A percentile compares a stretch with the other conserved stretches of the same genome.
Evolutionary conservation across 805 yeast species (phyloP).

Genomic region (Wickerhamiella spandovensis): DNA sequence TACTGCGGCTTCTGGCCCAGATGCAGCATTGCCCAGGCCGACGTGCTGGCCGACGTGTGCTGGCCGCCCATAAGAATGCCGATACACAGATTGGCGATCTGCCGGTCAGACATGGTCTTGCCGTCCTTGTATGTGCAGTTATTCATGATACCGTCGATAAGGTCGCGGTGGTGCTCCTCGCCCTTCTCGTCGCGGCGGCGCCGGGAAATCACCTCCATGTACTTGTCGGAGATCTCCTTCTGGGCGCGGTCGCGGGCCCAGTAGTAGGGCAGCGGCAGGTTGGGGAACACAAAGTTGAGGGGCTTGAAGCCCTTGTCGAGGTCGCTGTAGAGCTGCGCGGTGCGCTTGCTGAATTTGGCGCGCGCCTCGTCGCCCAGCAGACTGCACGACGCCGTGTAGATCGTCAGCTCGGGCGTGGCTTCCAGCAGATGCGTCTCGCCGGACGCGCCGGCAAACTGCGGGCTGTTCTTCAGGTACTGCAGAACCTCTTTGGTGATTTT

Average conservation of each 20-base stretch:
- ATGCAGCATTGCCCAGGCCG: conserved; percentile 88
- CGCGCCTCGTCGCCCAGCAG: conserved; percentile 88
- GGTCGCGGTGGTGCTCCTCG: conserved; percentile 73
- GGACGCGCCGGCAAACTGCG: conserved; percentile 23
- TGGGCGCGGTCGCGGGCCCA: conserved; percentile 82
- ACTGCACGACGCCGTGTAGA: conserved; percentile 89
- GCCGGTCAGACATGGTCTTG: conserved; percentile 82
- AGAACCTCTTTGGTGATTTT: conserved; percentile 65
- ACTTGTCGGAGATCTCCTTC: conserved; percentile 61
- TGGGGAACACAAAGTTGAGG: conserved; percentile 86
- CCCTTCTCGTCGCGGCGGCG: conserved; percentile 40
- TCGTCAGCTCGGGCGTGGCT: conserved; percentile 88
- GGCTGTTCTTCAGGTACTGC: conserved; percentile 40
- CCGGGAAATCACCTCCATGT: conserved; percentile 59
- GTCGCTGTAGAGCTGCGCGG: conserved; percentile 77
- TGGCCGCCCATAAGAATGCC: conserved; percentile 99
- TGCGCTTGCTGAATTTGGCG: conserved; percentile 61
- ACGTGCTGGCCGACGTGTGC: conserved; percentile 93
- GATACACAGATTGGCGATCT: conserved; percentile 83
- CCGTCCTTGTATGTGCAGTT: conserved; percentile 87
- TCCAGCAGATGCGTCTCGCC: conserved; percentile 41
- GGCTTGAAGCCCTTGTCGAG: conserved; percentile 96
- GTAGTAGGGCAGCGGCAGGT: conserved; percentile 80
- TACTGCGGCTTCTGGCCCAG: conserved; percentile 76
- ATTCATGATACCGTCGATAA: conserved; percentile 77